A percentile compares a stretch with the other conserved stretches of the same genome.
These are phyloP conservation scores for Chenopodium album DNA, from an alignment of 148 eudicot genomes.

Conservation along the genomic window DNA sequence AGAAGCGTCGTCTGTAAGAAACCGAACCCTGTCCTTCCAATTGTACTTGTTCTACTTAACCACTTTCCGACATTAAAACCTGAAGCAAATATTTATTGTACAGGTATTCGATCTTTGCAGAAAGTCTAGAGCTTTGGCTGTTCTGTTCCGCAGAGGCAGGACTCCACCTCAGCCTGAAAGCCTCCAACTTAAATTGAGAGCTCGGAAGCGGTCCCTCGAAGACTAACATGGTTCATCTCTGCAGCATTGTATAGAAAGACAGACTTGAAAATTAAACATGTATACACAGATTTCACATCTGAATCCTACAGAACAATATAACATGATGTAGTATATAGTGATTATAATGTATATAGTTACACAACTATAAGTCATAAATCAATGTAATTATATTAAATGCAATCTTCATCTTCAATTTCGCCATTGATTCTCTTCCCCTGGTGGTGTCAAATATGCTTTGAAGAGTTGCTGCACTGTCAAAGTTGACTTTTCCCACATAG, in stretches of 20 bases:
- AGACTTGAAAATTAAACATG: not conserved
- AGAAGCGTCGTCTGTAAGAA: slow-evolving; percentile 90
- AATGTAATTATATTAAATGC: slow-evolving; percentile 15
- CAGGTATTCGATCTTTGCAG: slow-evolving; percentile 91
- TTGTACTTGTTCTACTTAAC: not conserved
- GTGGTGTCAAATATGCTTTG: not conserved
- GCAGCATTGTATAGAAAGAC: slow-evolving; percentile 10
- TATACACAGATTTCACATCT: too few species aligned
- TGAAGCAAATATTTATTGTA: slow-evolving; percentile 17
- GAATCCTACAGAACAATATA: too few species aligned
- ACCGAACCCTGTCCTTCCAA: not conserved
- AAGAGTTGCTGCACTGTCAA: not conserved
- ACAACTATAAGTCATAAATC: not conserved
- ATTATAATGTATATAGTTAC: slow-evolving; percentile 20
- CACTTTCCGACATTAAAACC: not conserved
- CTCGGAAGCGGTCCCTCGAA: slow-evolving; percentile 90
- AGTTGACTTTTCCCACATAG: not conserved
- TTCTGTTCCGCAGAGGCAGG: slow-evolving; percentile 67
- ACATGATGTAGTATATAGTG: slow-evolving; percentile 21
- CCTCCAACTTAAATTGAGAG: slow-evolving; percentile 79
- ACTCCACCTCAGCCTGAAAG: slow-evolving; percentile 62
- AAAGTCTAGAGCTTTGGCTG: slow-evolving; percentile 82
- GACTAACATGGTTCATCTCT: slow-evolving; percentile 46
- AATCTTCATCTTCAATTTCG: not conserved
- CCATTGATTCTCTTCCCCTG: not conserved